Evolutionary conservation across 2,329 filamentous ascomycete species (phyloP), one percentile per base, ranked within the genome.

Genomic region (Colletotrichum plurivorum): DNA sequence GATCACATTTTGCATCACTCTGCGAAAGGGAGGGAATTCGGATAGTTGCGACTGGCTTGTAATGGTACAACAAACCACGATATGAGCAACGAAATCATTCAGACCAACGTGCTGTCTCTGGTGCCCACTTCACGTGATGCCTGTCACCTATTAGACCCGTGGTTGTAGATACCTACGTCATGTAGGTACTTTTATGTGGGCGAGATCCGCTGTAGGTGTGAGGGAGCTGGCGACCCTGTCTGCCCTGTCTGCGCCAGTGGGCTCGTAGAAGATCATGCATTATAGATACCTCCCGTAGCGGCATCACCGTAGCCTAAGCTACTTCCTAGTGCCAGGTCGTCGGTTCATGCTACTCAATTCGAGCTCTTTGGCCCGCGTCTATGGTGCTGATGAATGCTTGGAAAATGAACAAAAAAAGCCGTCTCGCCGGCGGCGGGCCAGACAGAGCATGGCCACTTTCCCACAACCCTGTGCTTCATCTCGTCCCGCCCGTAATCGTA

Each of bases 1-100:
- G 66, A 72, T 72, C 70, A 71, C 71, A 72, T 72, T 72, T 36
- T 71, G 71, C 71, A 72, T 72, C 70, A 70, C 71, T 65, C 66
- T 71, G 69, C 71, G 67, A 67, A 72, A 69, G 69, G 69, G 60
- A 65, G 67, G 69, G 60, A 65, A 70, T 70, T 63, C 63, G 67
- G 71, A 65, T 71, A 66, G 71, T 72, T 72, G 71, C 70, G 63
- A 63, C 71, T 71, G 71, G 70, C 63, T 71, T 72, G 71, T 72
- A 68, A 71, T 71, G 67, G 65, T 71, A 68, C 52, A 68, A 67
- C 64, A 71, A 71, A 67, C 70, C 67, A 70, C 67, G 64, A 69
- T 69, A 72, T 69, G 63, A 72, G 71, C 71, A 71, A 72, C 70
- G 70, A 72, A 67, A 69, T 69, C 60, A 62, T 72, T 70, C 49